Base-by-base conservation (phyloP, 192 early-diverging fungal species). In the Coemansia aciculifera region DNA sequence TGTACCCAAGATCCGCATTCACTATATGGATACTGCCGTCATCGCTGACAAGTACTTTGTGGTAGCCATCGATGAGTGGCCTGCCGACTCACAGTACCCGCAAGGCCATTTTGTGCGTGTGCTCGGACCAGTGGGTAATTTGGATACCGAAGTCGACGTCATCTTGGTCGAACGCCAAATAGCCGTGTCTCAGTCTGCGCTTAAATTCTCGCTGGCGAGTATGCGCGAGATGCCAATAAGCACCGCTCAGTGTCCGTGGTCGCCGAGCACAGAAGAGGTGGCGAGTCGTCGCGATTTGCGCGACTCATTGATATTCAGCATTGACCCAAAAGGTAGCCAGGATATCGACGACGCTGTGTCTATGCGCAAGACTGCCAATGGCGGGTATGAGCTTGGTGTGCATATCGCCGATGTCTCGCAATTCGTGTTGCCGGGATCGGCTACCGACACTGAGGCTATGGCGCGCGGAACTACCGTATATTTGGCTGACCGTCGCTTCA, bases 271-370 rank as follows among this genome's bases (percentile, higher is more conserved):
- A 13, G 63, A 69, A 31, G 87, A 88, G 8, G 17, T 75, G 8
- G 51, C 27, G 3, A 24, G 56, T 2, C 57, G 81, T 17, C 63
- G 77, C 44, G 81, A 83, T 49, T 60, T 83, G 67, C 68, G 81
- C 13, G 76, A 69, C 59, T 48, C 75, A 32, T 83, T 78, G 29
- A 46, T 87, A 1, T 86, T 85, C 65, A 92, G 91, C 64, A 91
- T 93, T 63, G 91, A 93, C 67, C 91, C 91, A 5, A 85, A 79
- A 13, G 89, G 89, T 65, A 89, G 90, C 72, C 86, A 90, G 74
- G 91, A 93, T 74, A 93, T 93, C 60, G 91, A 93, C 75, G 91
- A 93, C 56, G 90, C 90, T 10, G 74, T 93, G 29, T 93, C 91
- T 13, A 77, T 91, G 64, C 74, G 78, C 31, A 79, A 84, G 42